A percentile compares a stretch with the other conserved stretches of the same genome.
These are phyloP conservation scores for Arabidopsis thaliana DNA, from an alignment of 345 rosid species.

Conservation along the genomic window TAIR10.1 NC_003074.8:2833501-2834000, in stretches of 20 bases:
- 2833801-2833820: background rate
- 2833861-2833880: conserved; percentile 8
- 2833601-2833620: conserved; percentile 50
- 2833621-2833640: conserved; percentile 77
- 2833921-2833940: background rate
- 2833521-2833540: conserved; percentile 30
- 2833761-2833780: conserved; percentile 77
- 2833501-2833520: conserved; percentile 30
- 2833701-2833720: conserved; percentile 74
- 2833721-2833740: conserved; percentile 92
- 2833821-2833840: background rate
- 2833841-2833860: conserved; percentile 25
- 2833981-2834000: background rate
- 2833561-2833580: conserved; percentile 44
- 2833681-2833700: conserved; percentile 81
- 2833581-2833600: conserved; percentile 39
- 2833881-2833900: background rate
- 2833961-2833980: conserved; percentile 3
- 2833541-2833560: conserved; percentile 46
- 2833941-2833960: conserved; percentile 13
- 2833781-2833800: conserved; percentile 76
- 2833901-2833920: conserved; percentile 32
- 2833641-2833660: conserved; percentile 71
- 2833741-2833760: conserved; percentile 96
- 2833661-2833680: conserved; percentile 65